Conservation (phyloP, 192 early-diverging fungal genomes). For the Entrophospora sp. region DNA sequence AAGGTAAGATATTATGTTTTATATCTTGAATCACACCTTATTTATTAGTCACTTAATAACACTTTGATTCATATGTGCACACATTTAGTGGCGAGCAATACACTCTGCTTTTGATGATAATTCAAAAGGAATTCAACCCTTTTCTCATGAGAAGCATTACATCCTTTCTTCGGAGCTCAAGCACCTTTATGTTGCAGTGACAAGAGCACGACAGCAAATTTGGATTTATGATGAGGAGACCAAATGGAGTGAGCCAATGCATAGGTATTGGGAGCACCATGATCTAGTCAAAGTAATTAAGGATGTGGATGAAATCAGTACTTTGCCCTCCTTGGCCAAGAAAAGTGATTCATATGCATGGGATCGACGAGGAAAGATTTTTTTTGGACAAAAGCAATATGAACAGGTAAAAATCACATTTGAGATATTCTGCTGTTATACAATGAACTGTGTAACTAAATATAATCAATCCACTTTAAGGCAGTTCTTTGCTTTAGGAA, state of each 20-base stretch:
- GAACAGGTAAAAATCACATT: conserved; percentile 4
- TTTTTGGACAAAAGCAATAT: conserved; percentile 6
- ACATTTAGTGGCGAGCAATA: conserved; percentile 13
- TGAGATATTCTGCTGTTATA: neutral
- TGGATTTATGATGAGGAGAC: conserved; percentile 13
- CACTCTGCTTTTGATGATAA: neutral
- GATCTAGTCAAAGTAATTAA: neutral
- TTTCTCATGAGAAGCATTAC: conserved; percentile 7
- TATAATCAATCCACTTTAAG: neutral
- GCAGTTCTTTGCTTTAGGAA: conserved; percentile 1
- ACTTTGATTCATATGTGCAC: neutral
- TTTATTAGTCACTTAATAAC: neutral
- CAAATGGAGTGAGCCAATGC: neutral
- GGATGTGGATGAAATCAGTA: neutral
- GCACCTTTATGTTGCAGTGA: conserved; percentile 19
- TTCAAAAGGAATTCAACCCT: neutral
- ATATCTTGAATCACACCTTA: neutral
- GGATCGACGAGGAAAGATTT: neutral
- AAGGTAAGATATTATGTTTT: conserved; percentile 3
- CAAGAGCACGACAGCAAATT: conserved; percentile 4
- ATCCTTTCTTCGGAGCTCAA: conserved; percentile 15
- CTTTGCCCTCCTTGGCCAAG: neutral
- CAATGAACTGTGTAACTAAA: neutral
- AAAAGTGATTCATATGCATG: neutral
- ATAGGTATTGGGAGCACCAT: neutral